A percentile compares a stretch with the other conserved stretches of the same genome.
Conservation (phyloP, 2,329 filamentous ascomycete genomes). For the Hypoxylon sp. region DNA sequence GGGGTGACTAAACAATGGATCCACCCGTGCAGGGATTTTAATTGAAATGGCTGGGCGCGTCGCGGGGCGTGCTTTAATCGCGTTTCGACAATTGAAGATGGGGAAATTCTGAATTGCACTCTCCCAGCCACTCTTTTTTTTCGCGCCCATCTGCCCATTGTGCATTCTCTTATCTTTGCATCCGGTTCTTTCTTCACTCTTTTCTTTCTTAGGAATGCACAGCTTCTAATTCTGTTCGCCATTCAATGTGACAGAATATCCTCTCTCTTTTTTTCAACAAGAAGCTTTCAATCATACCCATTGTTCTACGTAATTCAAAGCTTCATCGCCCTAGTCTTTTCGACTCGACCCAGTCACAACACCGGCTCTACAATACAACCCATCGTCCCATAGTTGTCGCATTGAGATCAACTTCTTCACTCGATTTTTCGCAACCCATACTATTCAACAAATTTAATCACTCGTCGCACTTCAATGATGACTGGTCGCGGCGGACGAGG, state of each 20-base stretch:
- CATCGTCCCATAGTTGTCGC: slow-evolving; percentile 12
- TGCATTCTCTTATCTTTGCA: too few relatives aligned
- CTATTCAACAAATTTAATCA: slow-evolving; percentile 5
- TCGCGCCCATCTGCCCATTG: slow-evolving; percentile 33
- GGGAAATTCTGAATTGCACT: slow-evolving; percentile 22
- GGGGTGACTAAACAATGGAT: too few relatives aligned
- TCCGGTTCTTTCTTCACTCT: slow-evolving; percentile 30
- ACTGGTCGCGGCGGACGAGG: slow-evolving; percentile 33
- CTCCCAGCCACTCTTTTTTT: slow-evolving; percentile 46
- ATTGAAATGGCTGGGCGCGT: slow-evolving; percentile 45
- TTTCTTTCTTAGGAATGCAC: slow-evolving; percentile 36
- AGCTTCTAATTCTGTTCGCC: slow-evolving; percentile 17
- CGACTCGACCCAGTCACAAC: not conserved
- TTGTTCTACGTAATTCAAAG: slow-evolving; percentile 6
- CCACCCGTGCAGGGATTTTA: slow-evolving; percentile 42
- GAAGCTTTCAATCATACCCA: slow-evolving; percentile 21
- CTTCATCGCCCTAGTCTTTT: not conserved
- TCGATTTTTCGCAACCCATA: not conserved
- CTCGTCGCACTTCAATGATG: slow-evolving; percentile 23
- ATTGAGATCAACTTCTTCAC: not conserved
- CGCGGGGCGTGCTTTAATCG: slow-evolving; percentile 24
- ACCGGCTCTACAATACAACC: slow-evolving; percentile 1
- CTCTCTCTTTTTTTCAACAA: slow-evolving; percentile 13
- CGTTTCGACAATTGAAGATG: slow-evolving; percentile 17
- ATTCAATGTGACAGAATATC: slow-evolving; percentile 11